Evolutionary conservation across 805 yeast genomes (phyloP).

Genomic region (Pichia cabralensis): DNA sequence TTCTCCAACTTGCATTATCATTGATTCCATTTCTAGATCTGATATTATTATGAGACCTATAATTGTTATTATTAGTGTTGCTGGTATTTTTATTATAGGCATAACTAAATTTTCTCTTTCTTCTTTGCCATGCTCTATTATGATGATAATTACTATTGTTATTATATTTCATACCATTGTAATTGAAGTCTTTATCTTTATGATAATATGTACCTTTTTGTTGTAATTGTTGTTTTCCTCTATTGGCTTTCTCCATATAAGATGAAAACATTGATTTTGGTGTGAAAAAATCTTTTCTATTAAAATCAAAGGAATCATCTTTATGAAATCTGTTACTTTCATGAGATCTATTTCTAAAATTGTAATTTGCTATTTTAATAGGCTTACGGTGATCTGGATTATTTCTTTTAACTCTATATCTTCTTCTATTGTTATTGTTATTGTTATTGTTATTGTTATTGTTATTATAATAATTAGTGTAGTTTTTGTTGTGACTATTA

Average conservation of each 20-base stretch:
- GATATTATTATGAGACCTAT: conserved; percentile 5
- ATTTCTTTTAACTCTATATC: conserved; percentile 12
- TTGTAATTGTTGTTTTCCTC: conserved; percentile 10
- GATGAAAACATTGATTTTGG: conserved; percentile 66
- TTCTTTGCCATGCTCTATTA: conserved; percentile 22
- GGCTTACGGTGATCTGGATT: conserved; percentile 20
- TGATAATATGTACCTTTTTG: conserved; percentile 6
- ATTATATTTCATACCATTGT: background rate
- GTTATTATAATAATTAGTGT: too few relatives aligned
- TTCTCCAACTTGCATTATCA: conserved; percentile 4
- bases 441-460: background rate
- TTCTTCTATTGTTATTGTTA: conserved; percentile 1
- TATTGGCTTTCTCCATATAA: conserved; percentile 57
- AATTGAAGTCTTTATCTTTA: background rate
- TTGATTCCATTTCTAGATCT: conserved; percentile 12
- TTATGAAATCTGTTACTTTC: conserved; percentile 15
- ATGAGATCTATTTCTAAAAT: conserved; percentile 14
- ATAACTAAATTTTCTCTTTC: conserved; percentile 19
- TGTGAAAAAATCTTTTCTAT: conserved; percentile 66
- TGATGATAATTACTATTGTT: conserved; percentile 8
- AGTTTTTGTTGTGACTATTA: background rate
- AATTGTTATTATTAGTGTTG: conserved; percentile 7
- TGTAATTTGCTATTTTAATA: conserved; percentile 20
- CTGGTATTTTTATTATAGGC: conserved; percentile 9
- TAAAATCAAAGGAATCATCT: conserved; percentile 28